Base-by-base conservation (phyloP, 2,329 filamentous ascomycete species). In the Trichoderma sp. region DNA sequence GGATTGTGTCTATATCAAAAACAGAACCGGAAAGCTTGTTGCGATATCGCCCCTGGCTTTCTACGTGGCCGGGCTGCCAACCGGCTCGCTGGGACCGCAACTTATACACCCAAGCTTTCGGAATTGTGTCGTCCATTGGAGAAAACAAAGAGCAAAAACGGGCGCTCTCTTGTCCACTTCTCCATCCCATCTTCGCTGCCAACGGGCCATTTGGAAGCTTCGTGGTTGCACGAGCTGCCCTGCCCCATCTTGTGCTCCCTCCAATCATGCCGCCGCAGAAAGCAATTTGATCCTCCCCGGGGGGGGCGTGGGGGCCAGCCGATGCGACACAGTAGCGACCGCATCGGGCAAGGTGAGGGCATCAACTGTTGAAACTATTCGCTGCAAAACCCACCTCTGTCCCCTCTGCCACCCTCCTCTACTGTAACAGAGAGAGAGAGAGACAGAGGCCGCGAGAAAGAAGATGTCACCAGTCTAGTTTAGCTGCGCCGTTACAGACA, bases 381-480 rank as follows among this genome's bases (percentile, higher is more conserved):
- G 52, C 28, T 56, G 51, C 46, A 43, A 43, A 43, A 43, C 26
- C 51, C 51, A 34, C 52, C 54, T 66, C 11, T 34, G 11, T 34
- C 63, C 63, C 39, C 54, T 54, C 34, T 51, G 63, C 58, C 63
- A 54, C 63, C 51, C 30, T 51, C 63, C 39, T 43, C 18, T 34
- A 34, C 21, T 37, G 8, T 37, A 49, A 66, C 21, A 58, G 34
- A 34, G 52, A 49, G 37, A 39, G 37, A 18, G 14, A 13, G 32
- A 11, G 3, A 14, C n/a, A 16, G 37, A 14, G 14, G 5, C 3
- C 13, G 32, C 10, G 39, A 43, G 39, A 43, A 43, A n/a, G 11
- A n/a, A 56, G n/a, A 58, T 66, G 63, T 66, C 63, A 66, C 63
- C 51, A 34, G 63, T 66, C 63, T 56, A 56, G 61, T 56, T 46